These are phyloP conservation scores for Aplosporella prunicola DNA, from an alignment of 2,329 filamentous ascomycete species.

Conservation along the genomic window DNA sequence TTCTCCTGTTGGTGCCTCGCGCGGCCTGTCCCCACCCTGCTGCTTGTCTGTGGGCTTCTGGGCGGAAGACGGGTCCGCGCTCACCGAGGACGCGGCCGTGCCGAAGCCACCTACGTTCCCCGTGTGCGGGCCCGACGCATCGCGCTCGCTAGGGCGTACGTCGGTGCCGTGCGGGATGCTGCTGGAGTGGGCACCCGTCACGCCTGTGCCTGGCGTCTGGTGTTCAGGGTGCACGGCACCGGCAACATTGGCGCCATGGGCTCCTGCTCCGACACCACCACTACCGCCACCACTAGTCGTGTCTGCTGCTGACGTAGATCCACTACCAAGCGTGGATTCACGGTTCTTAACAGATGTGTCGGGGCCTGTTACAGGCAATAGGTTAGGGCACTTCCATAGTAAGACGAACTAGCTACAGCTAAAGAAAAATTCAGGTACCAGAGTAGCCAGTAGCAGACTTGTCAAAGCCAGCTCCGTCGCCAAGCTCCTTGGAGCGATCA, in stretches of 20 bases:
- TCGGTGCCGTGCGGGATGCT: constrained; percentile 23
- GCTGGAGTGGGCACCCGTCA: constrained; percentile 18
- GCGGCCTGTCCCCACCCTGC: constrained; percentile 27
- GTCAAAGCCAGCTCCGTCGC: no score
- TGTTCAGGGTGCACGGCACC: constrained; percentile 17
- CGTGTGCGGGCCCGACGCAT: background rate
- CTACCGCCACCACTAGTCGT: constrained; percentile 14
- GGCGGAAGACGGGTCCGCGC: constrained; percentile 16
- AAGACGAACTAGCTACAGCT: no score
- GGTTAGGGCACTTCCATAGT: no score
- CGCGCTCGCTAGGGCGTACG: constrained; percentile 20
- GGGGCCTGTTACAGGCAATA: no score
- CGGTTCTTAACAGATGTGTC: no score
- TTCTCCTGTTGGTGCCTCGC: constrained; percentile 19
- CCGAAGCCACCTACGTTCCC: constrained; percentile 11
- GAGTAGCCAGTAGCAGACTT: no score
- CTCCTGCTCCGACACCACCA: constrained; percentile 11
- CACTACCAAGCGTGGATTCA: background rate
- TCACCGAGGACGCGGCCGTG: constrained; percentile 16
- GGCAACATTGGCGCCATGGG: constrained; percentile 11
- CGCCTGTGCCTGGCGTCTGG: constrained; percentile 21
- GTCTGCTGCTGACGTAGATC: no score
- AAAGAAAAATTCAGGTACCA: no score
- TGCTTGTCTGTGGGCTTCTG: constrained; percentile 20
- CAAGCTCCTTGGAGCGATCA: no score